Evolutionary conservation across 83 land plant species (phyloP).

Genomic region (Picea mariana): DNA sequence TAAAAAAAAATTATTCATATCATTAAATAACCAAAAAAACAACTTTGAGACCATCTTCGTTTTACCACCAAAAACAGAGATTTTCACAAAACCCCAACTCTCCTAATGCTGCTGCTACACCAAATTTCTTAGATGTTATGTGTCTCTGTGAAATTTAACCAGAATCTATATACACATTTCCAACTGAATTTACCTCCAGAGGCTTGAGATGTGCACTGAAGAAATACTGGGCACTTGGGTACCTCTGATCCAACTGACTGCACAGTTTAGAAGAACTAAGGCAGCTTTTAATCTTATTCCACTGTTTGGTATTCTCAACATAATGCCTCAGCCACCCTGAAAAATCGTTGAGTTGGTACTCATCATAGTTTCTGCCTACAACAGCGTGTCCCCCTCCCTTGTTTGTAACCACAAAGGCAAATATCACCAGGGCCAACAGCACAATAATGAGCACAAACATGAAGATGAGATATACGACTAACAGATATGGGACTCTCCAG

Average conservation of each 20-base stretch:
- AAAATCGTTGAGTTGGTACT: slow-evolving; percentile 57
- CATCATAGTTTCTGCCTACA: slow-evolving; percentile 38
- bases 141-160: not conserved
- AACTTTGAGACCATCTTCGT: too few relatives aligned
- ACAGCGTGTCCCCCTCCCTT: slow-evolving; percentile 41
- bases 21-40: not conserved
- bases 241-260: slow-evolving; percentile 26
- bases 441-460: slow-evolving; percentile 30
- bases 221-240: slow-evolving; percentile 41
- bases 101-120: not conserved
- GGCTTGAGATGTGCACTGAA: slow-evolving; percentile 47
- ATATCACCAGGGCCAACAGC: too few relatives aligned
- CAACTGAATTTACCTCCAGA: slow-evolving; percentile 33
- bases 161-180: not conserved
- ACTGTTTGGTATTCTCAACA: slow-evolving; percentile 28
- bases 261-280: slow-evolving; percentile 36
- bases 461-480: slow-evolving; percentile 10
- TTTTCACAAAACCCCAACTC: not conserved
- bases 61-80: too few relatives aligned
- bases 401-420: slow-evolving; percentile 61
- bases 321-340: slow-evolving; percentile 53
- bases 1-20: not conserved
- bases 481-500: too few relatives aligned
- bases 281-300: slow-evolving; percentile 56
- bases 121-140: not conserved